These are phyloP conservation scores for Aspergillus chevalieri DNA, from an alignment of 2,329 filamentous ascomycete species.

Conservation along the genomic window DNA sequence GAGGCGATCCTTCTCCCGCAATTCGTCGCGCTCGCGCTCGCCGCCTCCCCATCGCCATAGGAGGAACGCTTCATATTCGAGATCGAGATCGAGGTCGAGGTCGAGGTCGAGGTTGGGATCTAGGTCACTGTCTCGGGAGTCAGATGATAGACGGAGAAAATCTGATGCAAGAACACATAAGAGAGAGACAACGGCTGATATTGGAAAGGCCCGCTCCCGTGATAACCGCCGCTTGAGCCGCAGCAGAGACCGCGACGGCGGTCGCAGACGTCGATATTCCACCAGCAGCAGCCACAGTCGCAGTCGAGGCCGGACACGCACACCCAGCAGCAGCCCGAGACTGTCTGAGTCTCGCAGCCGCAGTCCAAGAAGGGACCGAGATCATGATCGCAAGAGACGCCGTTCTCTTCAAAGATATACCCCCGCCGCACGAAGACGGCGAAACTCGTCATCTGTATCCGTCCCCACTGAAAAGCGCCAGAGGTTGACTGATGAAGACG, in stretches of 20 bases:
- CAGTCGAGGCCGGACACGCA: conserved; percentile 2
- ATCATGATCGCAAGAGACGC: conserved; percentile 27
- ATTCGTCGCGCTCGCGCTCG: conserved; percentile 30
- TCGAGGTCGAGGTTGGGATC: conserved; percentile 30
- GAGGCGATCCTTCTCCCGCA: conserved; percentile 36
- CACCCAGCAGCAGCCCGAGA: conserved; percentile 25
- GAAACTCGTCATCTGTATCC: conserved; percentile 39
- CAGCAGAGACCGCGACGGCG: conserved; percentile 27
- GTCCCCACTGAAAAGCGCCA: conserved; percentile 38
- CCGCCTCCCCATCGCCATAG: conserved; percentile 26
- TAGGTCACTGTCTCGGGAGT: conserved; percentile 26
- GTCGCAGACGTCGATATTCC: conserved; percentile 22
- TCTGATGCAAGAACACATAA: conserved; percentile 37
- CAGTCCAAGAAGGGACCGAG: conserved; percentile 24
- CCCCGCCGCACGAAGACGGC: conserved; percentile 35
- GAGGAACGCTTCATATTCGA: conserved; percentile 33
- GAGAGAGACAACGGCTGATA: conserved; percentile 44
- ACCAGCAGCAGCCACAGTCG: conserved; percentile 24
- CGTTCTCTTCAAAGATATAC: conserved; percentile 43
- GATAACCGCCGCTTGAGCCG: conserved; percentile 39
- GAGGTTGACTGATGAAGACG: conserved; percentile 34
- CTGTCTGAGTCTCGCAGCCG: conserved; percentile 20
- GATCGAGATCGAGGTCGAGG: conserved; percentile 28
- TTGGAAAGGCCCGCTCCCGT: conserved; percentile 41
- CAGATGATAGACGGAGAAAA: conserved; percentile 34